Evolutionary conservation across 768 basidiomycete species (phyloP).

Genomic region (Serendipita sp.): DNA sequence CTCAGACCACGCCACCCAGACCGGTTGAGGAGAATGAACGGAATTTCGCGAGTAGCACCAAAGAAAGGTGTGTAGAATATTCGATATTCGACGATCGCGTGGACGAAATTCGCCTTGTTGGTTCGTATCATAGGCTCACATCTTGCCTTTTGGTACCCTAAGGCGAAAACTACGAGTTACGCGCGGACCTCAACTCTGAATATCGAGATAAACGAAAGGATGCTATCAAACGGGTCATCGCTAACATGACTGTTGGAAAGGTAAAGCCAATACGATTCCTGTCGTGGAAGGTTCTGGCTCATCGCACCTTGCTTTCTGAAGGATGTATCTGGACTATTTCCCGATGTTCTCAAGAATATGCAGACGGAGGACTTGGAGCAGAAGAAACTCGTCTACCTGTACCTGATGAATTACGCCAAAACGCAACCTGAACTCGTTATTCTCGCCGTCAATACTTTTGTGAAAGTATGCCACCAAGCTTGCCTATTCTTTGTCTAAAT

Average conservation of each 20-base stretch:
- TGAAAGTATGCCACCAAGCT: constrained; percentile 28
- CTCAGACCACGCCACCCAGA: too few relatives aligned
- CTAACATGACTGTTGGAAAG: constrained; percentile 98
- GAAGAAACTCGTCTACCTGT: constrained; percentile 99
- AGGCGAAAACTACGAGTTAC: constrained; percentile 96
- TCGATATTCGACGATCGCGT: neutral
- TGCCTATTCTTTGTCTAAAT: neutral
- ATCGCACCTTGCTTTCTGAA: constrained; percentile 4
- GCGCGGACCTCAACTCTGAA: constrained; percentile 92
- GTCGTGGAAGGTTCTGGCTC: neutral
- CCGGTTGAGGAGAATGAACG: too few relatives aligned
- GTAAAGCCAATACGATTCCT: constrained; percentile 18
- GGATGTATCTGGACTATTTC: constrained; percentile 91
- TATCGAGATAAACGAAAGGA: constrained; percentile 92
- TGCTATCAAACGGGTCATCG: constrained; percentile 95
- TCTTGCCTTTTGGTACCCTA: constrained; percentile 26
- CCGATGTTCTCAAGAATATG: constrained; percentile 98
- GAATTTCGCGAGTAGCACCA: constrained; percentile 12
- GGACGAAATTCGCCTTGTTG: neutral
- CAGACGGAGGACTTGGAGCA: constrained; percentile 99
- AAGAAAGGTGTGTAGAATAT: constrained; percentile 14
- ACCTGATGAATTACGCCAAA: constrained; percentile 99
- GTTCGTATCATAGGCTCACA: neutral
- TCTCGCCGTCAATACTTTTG: constrained; percentile 96
- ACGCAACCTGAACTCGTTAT: constrained; percentile 98